Percentiles rank a stretch among this genome's conserved stretches.
Evolutionary conservation across 225 moss, liverwort and hornwort genomes (phyloP).

Genomic region (Sphagnum contortum): DNA sequence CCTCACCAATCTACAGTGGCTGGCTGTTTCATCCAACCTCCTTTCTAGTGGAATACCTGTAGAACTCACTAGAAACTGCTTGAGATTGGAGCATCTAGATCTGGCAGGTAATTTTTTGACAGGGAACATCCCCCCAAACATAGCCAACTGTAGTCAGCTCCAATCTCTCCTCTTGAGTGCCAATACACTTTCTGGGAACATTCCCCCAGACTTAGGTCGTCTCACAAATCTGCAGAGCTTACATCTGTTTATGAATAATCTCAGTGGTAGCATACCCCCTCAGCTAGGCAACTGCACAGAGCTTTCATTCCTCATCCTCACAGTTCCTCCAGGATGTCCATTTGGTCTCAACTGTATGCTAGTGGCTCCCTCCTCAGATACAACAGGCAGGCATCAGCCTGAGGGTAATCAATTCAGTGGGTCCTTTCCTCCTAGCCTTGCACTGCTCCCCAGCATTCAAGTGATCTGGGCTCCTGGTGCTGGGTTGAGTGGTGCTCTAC

Average conservation of each 20-base stretch:
- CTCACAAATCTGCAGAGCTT: conserved; percentile 41
- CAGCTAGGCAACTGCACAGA: conserved; percentile 43
- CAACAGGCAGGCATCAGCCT: conserved; percentile 27
- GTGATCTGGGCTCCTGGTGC: conserved; percentile 72
- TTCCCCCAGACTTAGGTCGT: conserved; percentile 59
- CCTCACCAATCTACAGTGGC: conserved; percentile 26
- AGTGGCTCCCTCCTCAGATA: conserved; percentile 16
- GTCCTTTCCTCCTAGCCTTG: conserved; percentile 51
- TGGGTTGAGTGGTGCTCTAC: conserved; percentile 47
- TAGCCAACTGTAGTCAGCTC: conserved; percentile 42
- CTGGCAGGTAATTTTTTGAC: conserved; percentile 55
- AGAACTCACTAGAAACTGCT: conserved; percentile 29
- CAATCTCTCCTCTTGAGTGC: conserved; percentile 46
- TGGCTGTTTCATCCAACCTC: conserved; percentile 59
- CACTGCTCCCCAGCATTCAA: conserved; percentile 44
- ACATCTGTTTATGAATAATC: conserved; percentile 55
- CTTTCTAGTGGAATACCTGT: conserved; percentile 53
- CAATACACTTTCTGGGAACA: conserved; percentile 45
- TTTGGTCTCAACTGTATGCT: conserved; percentile 29
- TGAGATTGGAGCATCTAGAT: conserved; percentile 43
- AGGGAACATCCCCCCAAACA: conserved; percentile 41
- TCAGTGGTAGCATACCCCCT: conserved; percentile 56
- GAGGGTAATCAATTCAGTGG: conserved; percentile 59
- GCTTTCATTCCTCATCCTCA: conserved; percentile 58
- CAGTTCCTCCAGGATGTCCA: conserved; percentile 45